Evolutionary conservation across 495 filamentous ascomycete species (phyloP), one percentile per base, ranked within the genome.

Genomic region (Stereocaulon alpinum): DNA sequence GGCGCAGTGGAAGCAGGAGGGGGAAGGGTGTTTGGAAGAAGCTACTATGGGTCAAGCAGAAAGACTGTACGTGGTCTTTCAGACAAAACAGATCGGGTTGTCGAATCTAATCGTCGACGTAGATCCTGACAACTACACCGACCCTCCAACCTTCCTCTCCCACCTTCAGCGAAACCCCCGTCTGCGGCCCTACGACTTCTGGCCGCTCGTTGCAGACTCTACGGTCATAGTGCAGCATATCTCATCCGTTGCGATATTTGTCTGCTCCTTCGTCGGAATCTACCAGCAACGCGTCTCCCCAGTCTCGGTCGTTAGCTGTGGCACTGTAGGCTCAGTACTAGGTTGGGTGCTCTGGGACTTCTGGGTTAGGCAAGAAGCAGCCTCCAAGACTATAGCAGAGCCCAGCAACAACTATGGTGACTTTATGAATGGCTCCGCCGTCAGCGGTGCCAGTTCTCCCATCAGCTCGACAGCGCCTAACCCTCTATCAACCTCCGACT

Each of bases 91-190:
- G 42, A 15, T 20, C 20, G 34, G 64, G 22, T 55, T n/a, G 40
- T n/a, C 22, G 44, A 61, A 48, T 63, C 45, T 59, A 29, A 59
- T 11, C n/a, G 12, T 18, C 14, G 40, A 55, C 22, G 27, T 62
- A 95, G 89, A 95, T 70, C 92, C 94, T 20, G 93, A 98, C 73
- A 98, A 98, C 69, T 97, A 96, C 72, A 97, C 94, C 51, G 93
- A 98, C 69, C 88, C 91, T 69, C 85, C 87, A 48, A 95, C 63
- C 24, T 98, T 98, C 66, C 86, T 98, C 58, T 91, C 94, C 66
- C 89, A 96, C 63, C 81, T 98, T 11, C 94, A 98, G 70, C 86
- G 92, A 24, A 98, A 98, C 70, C 93, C 92, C 14, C 85, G 91
- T 18, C 83, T 97, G 43, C 86, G 91, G 45, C 91, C 93, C 0